Percentiles rank a stretch among this genome's conserved stretches.
Evolutionary conservation across 441 rosid species (phyloP).

Genomic region (Populus tomentosa): DNA sequence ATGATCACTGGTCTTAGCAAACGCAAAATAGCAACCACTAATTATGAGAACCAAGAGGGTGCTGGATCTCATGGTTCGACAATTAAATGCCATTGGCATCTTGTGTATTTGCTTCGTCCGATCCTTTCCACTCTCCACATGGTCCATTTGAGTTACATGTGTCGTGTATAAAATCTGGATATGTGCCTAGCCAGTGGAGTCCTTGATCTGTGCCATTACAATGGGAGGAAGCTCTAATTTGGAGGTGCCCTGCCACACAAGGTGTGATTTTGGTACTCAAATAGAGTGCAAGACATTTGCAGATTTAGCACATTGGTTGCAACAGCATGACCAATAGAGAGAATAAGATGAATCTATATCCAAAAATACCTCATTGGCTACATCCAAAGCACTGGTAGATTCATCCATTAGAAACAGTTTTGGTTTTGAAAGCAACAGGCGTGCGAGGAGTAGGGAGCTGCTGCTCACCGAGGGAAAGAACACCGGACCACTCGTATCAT

Average conservation of each 20-base stretch:
- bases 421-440: slow-evolving; percentile 77
- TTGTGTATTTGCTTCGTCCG: neutral
- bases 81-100: neutral
- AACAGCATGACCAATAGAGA: neutral
- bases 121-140: neutral
- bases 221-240: no score
- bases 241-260: no score
- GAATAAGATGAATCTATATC: neutral
- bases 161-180: no score
- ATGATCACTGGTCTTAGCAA: neutral
- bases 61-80: neutral
- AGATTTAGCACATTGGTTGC: neutral
- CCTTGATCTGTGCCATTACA: neutral
- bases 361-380: slow-evolving; percentile 70
- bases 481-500: slow-evolving; percentile 77
- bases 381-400: slow-evolving; percentile 93
- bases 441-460: slow-evolving; percentile 91
- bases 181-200: no score
- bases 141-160: no score
- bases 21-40: neutral
- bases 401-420: slow-evolving; percentile 79
- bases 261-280: no score
- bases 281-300: neutral
- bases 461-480: slow-evolving; percentile 96
- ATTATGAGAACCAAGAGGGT: neutral